Evolutionary conservation across 2,329 filamentous ascomycete genomes (phyloP).

Genomic region (Zalaria obscura): DNA sequence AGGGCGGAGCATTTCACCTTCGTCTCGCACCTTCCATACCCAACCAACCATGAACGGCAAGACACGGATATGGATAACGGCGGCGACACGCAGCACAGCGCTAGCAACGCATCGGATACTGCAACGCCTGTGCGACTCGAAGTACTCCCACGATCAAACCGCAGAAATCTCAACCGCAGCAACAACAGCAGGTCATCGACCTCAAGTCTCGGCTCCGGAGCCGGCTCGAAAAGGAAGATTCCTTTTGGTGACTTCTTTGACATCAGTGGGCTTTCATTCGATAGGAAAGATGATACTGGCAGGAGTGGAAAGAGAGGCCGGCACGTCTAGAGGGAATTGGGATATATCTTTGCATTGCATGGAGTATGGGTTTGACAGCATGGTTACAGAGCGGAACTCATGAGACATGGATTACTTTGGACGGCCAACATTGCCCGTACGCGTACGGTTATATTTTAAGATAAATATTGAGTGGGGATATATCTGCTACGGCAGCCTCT

Average conservation of each 20-base stretch:
- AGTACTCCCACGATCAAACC: conserved; percentile 10
- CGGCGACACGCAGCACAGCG: conserved; percentile 8
- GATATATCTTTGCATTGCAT: background rate
- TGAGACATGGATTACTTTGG: too few species aligned
- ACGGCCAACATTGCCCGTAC: too few species aligned
- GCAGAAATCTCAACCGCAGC: conserved; percentile 11
- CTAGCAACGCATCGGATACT: conserved; percentile 12
- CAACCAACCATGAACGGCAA: conserved; percentile 27
- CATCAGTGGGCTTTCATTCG: conserved; percentile 43
- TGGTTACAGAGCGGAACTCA: too few species aligned
- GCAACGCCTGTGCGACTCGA: conserved; percentile 14
- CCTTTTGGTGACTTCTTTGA: conserved; percentile 67
- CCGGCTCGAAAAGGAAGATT: conserved; percentile 59
- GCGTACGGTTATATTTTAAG: too few species aligned
- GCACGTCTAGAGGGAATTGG: conserved; percentile 13
- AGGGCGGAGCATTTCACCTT: conserved; percentile 55
- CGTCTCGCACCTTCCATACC: conserved; percentile 47
- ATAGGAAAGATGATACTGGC: conserved; percentile 40
- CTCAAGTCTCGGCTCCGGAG: conserved; percentile 38
- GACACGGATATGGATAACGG: conserved; percentile 31
- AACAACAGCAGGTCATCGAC: conserved; percentile 16
- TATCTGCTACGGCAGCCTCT: background rate
- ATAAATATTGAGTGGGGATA: background rate
- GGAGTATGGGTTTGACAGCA: background rate
- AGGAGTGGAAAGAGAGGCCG: conserved; percentile 20